Evolutionary conservation across 192 early-diverging fungal genomes (phyloP), one percentile per base, ranked within the genome.

Genomic region (Gryganskiella cystojenkinii): DNA sequence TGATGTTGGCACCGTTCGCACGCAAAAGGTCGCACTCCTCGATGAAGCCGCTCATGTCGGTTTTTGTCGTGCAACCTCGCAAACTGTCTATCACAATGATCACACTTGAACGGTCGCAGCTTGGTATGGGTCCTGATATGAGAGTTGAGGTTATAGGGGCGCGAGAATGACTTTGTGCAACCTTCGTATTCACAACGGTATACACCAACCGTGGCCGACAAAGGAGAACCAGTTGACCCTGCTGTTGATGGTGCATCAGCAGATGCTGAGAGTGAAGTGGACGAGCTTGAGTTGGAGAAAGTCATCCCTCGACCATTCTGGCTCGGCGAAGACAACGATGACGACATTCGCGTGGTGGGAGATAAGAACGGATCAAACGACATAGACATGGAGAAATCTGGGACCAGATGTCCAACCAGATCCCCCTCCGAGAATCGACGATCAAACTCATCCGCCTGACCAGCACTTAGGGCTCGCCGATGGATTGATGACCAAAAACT

Each of bases 31-130:
- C 88, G 84, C 57, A 91, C 90, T 37, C 93, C 93, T 4, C 92
- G 88, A 64, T 95, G 93, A 31, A 93, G 75, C 63, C 91, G 90
- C 80, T 91, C 89, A 57, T 94, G 93, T 34, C 96, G 89, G 78
- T 95, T 96, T 45, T 96, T 85, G 81, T 98, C 96, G 74, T 98
- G 95, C 57, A 94, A 91, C 17, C 96, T 86, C 24, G 95, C 91
- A 85, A 98, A 98, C 11, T 87, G 81, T 33, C 89, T 84, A 3
- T 89, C 82, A 81, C 96, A 98, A 83, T 88, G 90, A 27, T 79
- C 74, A 56, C 93, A 95, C 50, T 80, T 73, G 72, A 85, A 92
- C 28, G 93, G 93, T 2, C 92, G 87, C 64, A 91, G 89, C n/a
- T 86, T 82, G 47, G 91, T 89, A 75, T 94, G 93, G 2, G 91